Evolutionary conservation across 352 stramenopile species (phyloP).

Genomic region (Plasmopara halstedii): DNA sequence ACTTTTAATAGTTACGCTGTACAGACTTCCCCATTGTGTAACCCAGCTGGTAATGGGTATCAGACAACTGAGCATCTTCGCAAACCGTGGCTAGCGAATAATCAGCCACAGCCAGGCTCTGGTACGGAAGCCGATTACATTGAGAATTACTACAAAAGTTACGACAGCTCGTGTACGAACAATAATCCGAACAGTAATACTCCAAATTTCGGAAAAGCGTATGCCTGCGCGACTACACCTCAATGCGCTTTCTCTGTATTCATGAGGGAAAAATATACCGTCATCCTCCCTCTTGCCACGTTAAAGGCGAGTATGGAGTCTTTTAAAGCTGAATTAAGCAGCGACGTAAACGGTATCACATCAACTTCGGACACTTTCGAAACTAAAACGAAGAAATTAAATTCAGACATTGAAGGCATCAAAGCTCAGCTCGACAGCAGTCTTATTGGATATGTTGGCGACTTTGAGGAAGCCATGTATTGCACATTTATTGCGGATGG

Average conservation of each 20-base stretch:
- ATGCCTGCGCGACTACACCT: not conserved
- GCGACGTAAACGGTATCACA: slow-evolving; percentile 24
- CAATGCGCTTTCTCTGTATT: slow-evolving; percentile 10
- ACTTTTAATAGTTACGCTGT: slow-evolving; percentile 24
- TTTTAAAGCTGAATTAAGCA: slow-evolving; percentile 27
- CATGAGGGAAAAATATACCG: slow-evolving; percentile 8
- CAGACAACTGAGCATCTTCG: not conserved
- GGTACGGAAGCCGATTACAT: not conserved
- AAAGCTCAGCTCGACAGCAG: slow-evolving; percentile 28
- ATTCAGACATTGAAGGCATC: slow-evolving; percentile 34
- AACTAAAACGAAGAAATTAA: slow-evolving; percentile 30
- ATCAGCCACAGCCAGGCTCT: not conserved
- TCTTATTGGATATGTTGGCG: slow-evolving; percentile 44
- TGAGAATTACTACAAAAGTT: slow-evolving; percentile 1
- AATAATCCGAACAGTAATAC: not conserved
- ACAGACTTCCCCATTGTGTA: slow-evolving; percentile 9
- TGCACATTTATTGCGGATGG: slow-evolving; percentile 47
- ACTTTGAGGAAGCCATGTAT: slow-evolving; percentile 56
- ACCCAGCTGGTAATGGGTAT: not conserved
- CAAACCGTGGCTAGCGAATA: not conserved
- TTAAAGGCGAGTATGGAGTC: slow-evolving; percentile 14
- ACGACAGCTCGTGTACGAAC: not conserved
- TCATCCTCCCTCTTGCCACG: slow-evolving; percentile 3
- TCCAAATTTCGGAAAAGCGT: not conserved
- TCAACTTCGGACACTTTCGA: slow-evolving; percentile 33